phyloP scores from a whole-genome alignment of 257 asterid species.

The Marsdenia floribunda region DNA sequence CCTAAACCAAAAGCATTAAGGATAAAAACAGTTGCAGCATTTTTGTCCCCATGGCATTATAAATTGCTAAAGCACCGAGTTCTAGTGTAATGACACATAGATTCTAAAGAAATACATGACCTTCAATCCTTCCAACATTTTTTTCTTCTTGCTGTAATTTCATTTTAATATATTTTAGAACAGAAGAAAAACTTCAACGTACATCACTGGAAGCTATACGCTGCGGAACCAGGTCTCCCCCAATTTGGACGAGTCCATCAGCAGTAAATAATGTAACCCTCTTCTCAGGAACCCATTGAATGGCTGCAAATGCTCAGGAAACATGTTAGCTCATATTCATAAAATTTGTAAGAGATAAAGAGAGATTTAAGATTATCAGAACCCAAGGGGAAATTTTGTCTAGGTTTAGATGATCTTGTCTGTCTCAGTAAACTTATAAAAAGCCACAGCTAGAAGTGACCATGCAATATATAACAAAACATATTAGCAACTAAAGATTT shows the following conservation, averaged over 20 bases:
- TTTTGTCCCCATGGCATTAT: neutral
- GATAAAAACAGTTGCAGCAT: neutral
- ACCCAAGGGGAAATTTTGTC: neutral
- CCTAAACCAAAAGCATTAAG: neutral
- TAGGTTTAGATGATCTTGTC: neutral
- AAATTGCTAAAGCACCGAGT: neutral
- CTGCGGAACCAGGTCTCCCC: conserved; percentile 82
- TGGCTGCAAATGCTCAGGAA: conserved; percentile 37
- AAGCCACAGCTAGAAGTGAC: neutral
- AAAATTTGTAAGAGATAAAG: neutral
- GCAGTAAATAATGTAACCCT: conserved; percentile 75
- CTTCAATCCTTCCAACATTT: neutral
- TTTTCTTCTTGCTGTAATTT: neutral
- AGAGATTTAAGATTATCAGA: neutral
- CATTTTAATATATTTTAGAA: neutral
- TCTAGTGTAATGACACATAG: neutral
- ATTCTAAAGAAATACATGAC: neutral
- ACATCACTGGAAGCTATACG: conserved; percentile 58
- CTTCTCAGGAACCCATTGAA: conserved; percentile 87
- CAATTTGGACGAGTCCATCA: conserved; percentile 88
- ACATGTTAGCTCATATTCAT: neutral
- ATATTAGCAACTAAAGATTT: neutral
- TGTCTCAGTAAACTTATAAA: neutral
- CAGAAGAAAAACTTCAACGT: conserved; percentile 22
- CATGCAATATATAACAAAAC: neutral